Percentiles rank a stretch among this genome's conserved stretches.
Evolutionary conservation across 495 filamentous ascomycete species (phyloP).

Genomic region (Penicillium riverlandense): DNA sequence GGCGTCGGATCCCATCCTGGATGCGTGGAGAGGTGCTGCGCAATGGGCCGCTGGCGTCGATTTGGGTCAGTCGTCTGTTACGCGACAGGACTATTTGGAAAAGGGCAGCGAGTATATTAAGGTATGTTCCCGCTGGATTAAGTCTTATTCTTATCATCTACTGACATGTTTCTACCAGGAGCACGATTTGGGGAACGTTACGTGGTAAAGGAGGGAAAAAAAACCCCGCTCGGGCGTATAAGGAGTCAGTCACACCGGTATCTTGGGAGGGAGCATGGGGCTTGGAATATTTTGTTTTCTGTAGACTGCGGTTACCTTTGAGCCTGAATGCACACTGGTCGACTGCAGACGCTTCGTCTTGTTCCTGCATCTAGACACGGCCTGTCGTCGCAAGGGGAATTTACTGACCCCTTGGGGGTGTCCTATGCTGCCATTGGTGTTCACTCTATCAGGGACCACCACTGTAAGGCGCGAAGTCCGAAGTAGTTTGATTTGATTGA

Average conservation of each 20-base stretch:
- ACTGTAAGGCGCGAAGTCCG: too few species aligned
- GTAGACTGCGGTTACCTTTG: too few species aligned
- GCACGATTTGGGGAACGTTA: slow-evolving; percentile 71
- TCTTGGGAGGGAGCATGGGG: too few species aligned
- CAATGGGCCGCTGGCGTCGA: slow-evolving; percentile 54
- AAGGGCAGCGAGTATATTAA: slow-evolving; percentile 83
- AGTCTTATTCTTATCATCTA: background rate
- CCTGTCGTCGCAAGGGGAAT: too few species aligned
- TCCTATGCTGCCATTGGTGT: too few species aligned
- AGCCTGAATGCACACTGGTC: too few species aligned
- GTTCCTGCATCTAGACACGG: too few species aligned
- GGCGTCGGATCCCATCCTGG: slow-evolving; percentile 66
- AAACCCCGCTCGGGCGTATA: slow-evolving; percentile 14
- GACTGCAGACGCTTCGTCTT: too few species aligned
- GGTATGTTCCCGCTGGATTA: slow-evolving; percentile 35
- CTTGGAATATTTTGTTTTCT: too few species aligned
- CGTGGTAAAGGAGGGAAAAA: slow-evolving; percentile 17
- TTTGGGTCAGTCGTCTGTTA: slow-evolving; percentile 40
- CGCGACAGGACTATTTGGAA: slow-evolving; percentile 72
- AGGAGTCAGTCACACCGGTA: slow-evolving; percentile 15
- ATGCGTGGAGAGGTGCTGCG: slow-evolving; percentile 91
- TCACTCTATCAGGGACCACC: too few species aligned
- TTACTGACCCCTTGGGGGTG: too few species aligned
- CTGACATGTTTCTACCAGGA: slow-evolving; percentile 43
- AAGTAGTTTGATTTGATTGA: too few species aligned